Evolutionary conservation across 1,284 basidiomycete genomes (phyloP).

Genomic region (Cutaneotrichosporon curvatum): DNA sequence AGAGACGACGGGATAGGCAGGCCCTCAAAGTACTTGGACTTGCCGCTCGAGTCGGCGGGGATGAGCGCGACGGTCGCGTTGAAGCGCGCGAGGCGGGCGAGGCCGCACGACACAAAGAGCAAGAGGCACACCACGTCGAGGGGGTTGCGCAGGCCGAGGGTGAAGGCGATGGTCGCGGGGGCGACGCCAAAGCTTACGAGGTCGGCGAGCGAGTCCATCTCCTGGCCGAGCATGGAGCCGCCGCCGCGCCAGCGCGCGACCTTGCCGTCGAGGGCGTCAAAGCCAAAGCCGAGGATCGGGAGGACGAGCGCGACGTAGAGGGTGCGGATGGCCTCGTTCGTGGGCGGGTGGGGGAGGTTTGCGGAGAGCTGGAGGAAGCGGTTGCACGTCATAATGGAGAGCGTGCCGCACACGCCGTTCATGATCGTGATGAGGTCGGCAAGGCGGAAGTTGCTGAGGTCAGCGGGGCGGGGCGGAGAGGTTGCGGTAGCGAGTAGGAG

Average conservation of each 20-base stretch:
- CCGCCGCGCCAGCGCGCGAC: conserved; percentile 95
- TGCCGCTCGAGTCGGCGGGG: conserved; percentile 80
- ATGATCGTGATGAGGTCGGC: conserved; percentile 53
- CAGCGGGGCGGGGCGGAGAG: neutral
- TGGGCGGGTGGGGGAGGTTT: conserved; percentile 51
- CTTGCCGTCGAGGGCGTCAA: conserved; percentile 97
- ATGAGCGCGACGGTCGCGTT: conserved; percentile 95
- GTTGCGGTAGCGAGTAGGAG: no score
- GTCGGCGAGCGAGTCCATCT: conserved; percentile 94
- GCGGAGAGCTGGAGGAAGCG: conserved; percentile 77
- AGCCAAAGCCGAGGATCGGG: conserved; percentile 92
- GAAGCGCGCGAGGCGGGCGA: conserved; percentile 93
- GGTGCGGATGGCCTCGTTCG: conserved; percentile 31
- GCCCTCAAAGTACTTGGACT: conserved; percentile 93
- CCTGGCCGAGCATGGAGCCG: conserved; percentile 94
- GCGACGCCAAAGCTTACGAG: conserved; percentile 97
- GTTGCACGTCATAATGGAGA: conserved; percentile 83
- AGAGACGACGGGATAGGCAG: conserved; percentile 92
- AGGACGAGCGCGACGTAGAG: conserved; percentile 79
- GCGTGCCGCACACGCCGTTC: conserved; percentile 97
- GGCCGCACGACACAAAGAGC: conserved; percentile 88
- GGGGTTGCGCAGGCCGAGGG: conserved; percentile 78
- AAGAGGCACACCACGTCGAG: conserved; percentile 83
- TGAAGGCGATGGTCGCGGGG: conserved; percentile 85
- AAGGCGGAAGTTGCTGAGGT: conserved; percentile 7